Conservation (phyloP, 1,284 basidiomycete species). For the Cryptococcus sp. region DNA sequence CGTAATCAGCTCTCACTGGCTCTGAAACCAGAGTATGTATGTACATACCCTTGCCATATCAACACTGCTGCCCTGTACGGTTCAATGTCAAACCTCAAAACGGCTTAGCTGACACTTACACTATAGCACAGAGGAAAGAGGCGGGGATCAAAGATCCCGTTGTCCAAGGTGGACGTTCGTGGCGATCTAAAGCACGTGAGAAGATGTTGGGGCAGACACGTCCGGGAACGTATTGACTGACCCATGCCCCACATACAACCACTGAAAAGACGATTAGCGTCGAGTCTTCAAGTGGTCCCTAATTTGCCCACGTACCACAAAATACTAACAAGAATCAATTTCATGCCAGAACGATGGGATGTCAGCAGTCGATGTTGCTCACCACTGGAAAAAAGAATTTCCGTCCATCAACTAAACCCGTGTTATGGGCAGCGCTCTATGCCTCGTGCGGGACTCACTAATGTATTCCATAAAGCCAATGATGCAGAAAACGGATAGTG, state of each 20-base stretch:
- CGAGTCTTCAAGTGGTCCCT: no score
- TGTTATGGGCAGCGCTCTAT: no score
- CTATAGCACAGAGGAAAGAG: constrained; percentile 74
- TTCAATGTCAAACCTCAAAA: no score
- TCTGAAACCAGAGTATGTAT: no score
- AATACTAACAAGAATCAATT: constrained; percentile 11
- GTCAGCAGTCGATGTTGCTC: no score
- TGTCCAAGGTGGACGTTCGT: constrained; percentile 51
- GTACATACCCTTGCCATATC: not conserved
- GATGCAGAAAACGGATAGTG: constrained; percentile 77
- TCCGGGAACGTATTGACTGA: no score
- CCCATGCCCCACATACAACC: constrained; percentile 76
- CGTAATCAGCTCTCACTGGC: no score
- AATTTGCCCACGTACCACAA: constrained; percentile 2
- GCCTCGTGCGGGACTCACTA: constrained; percentile 1
- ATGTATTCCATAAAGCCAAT: constrained; percentile 51
- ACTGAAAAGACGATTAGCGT: not conserved
- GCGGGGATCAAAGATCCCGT: constrained; percentile 67
- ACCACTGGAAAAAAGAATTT: constrained; percentile 70
- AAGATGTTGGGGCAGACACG: no score
- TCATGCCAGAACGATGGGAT: no score
- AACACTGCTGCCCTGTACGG: constrained; percentile 13
- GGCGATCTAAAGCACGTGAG: constrained; percentile 13
- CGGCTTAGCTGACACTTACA: no score
- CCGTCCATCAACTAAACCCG: constrained; percentile 58